Base-by-base conservation (phyloP, 805 yeast species). In the Sporopachydermia lactativora region DNA sequence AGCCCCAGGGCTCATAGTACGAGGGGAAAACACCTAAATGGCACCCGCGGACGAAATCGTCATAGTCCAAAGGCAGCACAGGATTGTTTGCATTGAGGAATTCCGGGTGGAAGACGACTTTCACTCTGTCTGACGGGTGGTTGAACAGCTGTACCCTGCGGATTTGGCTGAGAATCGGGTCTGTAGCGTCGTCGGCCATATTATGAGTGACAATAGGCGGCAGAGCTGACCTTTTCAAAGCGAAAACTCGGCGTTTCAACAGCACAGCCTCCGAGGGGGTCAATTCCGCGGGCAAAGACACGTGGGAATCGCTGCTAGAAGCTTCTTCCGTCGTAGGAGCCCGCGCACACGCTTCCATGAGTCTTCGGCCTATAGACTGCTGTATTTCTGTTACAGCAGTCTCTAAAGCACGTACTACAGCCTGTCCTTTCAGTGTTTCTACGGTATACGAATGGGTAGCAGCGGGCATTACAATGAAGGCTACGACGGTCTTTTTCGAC, bases 1-100 rank as follows among this genome's bases (percentile, higher is more conserved):
- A 89, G 34, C 98, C 98, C 98, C 98, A 89, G 3, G 98, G 98
- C 64, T 89, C 98, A 57, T 89, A 89, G 64, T 89, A 89, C 0
- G 96, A 85, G 39, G 98, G 98, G 78, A 89, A 89, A 40, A 89
- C 95, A 59, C 98, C 98, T 60, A 92, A 66, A 61, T 89, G 97
- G 59, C 96, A 88, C 45, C 98, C 98, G 50, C 98, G 74, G 38
- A 89, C 98, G 60, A 89, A 89, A 59, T 89, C 98, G 58, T 89
- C 98, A 59, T 89, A 89, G 60, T 89, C 98, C 43, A 89, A 65
- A 15, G 95, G 81, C 55, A 89, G 69, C 43, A 89, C 81, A 40
- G 98, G 97, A 63, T 89, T 89, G 58, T 85, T 86, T 24, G 95
- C 82, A 64, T 84, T 89, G 51, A 89, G 72, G 58, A 89, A 89